A percentile compares a stretch with the other conserved stretches of the same genome.
phyloP scores from a whole-genome alignment of 2,329 filamentous ascomycete genomes.

The Aureobasidium vineae region DNA sequence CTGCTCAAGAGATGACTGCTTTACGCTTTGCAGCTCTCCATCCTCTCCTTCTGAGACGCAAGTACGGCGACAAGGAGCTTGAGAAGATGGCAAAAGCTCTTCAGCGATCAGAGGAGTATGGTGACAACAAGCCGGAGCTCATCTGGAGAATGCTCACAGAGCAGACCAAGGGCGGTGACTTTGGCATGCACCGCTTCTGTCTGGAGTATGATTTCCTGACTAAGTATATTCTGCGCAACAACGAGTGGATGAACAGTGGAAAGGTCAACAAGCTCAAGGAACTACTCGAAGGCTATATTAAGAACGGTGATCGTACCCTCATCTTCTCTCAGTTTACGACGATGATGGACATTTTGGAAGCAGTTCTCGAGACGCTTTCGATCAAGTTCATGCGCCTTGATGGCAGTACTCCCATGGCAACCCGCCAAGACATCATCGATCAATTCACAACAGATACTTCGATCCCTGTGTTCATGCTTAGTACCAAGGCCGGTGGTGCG shows the following conservation, averaged over 20 bases:
- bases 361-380: constrained; percentile 69
- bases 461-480: constrained; percentile 89
- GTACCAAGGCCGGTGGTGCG: constrained; percentile 91
- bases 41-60: constrained; percentile 77
- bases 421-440: constrained; percentile 85
- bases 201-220: constrained; percentile 52
- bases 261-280: constrained; percentile 81
- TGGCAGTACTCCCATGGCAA: constrained; percentile 75
- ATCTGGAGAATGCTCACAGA: constrained; percentile 66
- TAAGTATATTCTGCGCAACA: constrained; percentile 57
- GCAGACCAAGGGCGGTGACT: constrained; percentile 74
- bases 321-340: constrained; percentile 94
- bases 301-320: constrained; percentile 80
- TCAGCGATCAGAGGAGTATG: constrained; percentile 35
- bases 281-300: constrained; percentile 69
- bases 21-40: constrained; percentile 91
- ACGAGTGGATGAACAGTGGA: constrained; percentile 71
- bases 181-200: constrained; percentile 61
- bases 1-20: constrained; percentile 65
- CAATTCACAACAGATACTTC: constrained; percentile 71
- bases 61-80: constrained; percentile 73
- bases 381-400: constrained; percentile 84
- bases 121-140: constrained; percentile 36
- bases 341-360: constrained; percentile 84
- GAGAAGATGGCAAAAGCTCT: constrained; percentile 60